A percentile compares a stretch with the other conserved stretches of the same genome.
Conservation (phyloP, 1,284 basidiomycete genomes). For the Irpex sp. region DNA sequence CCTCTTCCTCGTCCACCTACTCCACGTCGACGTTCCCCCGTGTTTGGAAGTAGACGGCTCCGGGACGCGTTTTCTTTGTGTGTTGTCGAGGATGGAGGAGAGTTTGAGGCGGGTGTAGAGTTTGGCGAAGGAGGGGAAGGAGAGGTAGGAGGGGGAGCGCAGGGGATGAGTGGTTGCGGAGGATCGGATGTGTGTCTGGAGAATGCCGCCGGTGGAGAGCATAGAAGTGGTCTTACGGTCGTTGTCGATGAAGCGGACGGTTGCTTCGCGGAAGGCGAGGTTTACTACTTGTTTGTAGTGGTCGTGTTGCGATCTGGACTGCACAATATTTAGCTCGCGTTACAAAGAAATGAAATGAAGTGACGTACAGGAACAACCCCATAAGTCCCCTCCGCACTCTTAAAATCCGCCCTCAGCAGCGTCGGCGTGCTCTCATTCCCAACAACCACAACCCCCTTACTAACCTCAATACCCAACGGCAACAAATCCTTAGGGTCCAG, state of each 20-base stretch:
- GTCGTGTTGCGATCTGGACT: constrained; percentile 80
- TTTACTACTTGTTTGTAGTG: constrained; percentile 76
- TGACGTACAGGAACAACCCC: constrained; percentile 66
- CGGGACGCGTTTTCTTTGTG: no score
- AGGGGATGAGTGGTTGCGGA: constrained; percentile 32
- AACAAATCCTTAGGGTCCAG: constrained; percentile 77
- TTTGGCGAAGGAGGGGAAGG: constrained; percentile 46
- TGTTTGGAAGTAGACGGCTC: not conserved
- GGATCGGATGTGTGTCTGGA: constrained; percentile 54
- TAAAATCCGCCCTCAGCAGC: constrained; percentile 78
- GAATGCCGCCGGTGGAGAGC: constrained; percentile 57
- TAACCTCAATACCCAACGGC: constrained; percentile 73
- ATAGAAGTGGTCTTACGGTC: constrained; percentile 69
- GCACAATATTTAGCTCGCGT: not conserved
- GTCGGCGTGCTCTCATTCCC: constrained; percentile 84
- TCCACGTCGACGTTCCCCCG: constrained; percentile 21
- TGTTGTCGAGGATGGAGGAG: constrained; percentile 13
- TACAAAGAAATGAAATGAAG: no score
- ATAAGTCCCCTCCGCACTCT: constrained; percentile 70
- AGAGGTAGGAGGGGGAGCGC: constrained; percentile 36
- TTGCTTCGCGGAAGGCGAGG: constrained; percentile 64
- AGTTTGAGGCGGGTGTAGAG: constrained; percentile 54
- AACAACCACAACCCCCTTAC: constrained; percentile 73
- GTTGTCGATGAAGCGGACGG: constrained; percentile 73
- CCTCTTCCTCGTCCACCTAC: constrained; percentile 33